Base-by-base conservation (phyloP, 208 protist genomes). In the Wallacemonas sp. region DNA sequence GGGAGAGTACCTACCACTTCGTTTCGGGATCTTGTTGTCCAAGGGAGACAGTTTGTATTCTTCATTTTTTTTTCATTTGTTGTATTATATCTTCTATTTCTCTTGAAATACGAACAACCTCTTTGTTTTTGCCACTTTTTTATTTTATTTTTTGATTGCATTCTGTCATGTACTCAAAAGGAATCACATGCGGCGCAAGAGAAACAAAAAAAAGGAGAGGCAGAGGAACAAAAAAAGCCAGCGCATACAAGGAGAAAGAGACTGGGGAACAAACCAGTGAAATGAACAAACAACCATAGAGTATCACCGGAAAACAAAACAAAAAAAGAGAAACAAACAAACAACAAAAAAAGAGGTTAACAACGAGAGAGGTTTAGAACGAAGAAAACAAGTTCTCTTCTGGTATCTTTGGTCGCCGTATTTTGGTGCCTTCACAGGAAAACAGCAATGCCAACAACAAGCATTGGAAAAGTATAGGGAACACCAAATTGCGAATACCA, bases 321-420 rank as follows among this genome's bases (percentile, higher is more conserved):
- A 45, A 41, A 60, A 41, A 60, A 41, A 60, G 26, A 60, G 30
- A 44, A 60, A 3, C 28, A 41, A 41, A 14, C 9, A 41, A n/a
- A 64, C 0, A 56, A 61, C 3, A 65, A 64, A 55, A 31, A 55
- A 0, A 75, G 42, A 36, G 54, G 65, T 6, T 55, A 53, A 66
- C 58, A 64, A 36, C 45, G 30, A 28, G 60, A 22, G n/a, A 3
- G 30, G 33, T 28, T 1, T 42, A 36, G 54, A 0, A 27, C 21
- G 11, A 36, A 15, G 42, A 60, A 38, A 70, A 70, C n/a, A n/a
- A n/a, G n/a, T n/a, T n/a, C n/a, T n/a, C n/a, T n/a, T n/a, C n/a
- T n/a, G n/a, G n/a, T n/a, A n/a, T n/a, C n/a, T n/a, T n/a, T n/a
- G n/a, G n/a, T n/a, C n/a, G n/a, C n/a, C n/a, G n/a, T n/a, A n/a